These are phyloP conservation scores for Kwoniella heveanensis DNA, from an alignment of 768 basidiomycete species.

Conservation along the genomic window DNA sequence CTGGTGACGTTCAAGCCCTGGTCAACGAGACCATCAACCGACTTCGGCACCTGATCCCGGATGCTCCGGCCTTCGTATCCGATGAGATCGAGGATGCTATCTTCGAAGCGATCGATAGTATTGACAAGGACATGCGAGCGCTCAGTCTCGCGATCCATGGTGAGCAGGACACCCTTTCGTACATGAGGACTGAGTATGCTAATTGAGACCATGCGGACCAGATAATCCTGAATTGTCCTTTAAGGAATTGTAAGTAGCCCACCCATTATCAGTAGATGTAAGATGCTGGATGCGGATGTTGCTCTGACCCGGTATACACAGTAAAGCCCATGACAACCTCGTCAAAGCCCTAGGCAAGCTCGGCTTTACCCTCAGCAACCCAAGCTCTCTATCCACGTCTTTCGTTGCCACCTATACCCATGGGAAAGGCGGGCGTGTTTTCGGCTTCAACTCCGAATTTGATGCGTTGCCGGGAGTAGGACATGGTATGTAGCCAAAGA, in stretches of 20 bases:
- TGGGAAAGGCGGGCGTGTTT: conserved; percentile 21
- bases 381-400: conserved; percentile 31
- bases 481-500: conserved; percentile 15
- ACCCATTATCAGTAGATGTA: background rate
- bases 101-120: conserved; percentile 25
- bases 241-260: conserved; percentile 22
- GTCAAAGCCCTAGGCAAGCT: conserved; percentile 24
- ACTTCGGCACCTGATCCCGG: conserved; percentile 21
- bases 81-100: conserved; percentile 32
- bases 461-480: conserved; percentile 42
- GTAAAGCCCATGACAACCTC: conserved; percentile 32
- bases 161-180: background rate
- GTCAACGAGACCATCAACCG: conserved; percentile 31
- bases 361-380: conserved; percentile 31
- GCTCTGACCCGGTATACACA: background rate
- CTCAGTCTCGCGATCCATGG: conserved; percentile 31
- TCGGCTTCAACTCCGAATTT: conserved; percentile 42
- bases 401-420: conserved; percentile 37
- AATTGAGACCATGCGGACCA: background rate
- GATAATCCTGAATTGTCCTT: conserved; percentile 32
- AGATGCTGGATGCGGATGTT: background rate
- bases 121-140: conserved; percentile 25
- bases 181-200: background rate
- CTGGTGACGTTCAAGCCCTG: conserved; percentile 16
- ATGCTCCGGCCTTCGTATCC: conserved; percentile 19